Percentiles rank a stretch among this genome's conserved stretches.
These are phyloP conservation scores for Phytophthora boehmeriae DNA, from an alignment of 352 stramenopile species.

Conservation along the genomic window DNA sequence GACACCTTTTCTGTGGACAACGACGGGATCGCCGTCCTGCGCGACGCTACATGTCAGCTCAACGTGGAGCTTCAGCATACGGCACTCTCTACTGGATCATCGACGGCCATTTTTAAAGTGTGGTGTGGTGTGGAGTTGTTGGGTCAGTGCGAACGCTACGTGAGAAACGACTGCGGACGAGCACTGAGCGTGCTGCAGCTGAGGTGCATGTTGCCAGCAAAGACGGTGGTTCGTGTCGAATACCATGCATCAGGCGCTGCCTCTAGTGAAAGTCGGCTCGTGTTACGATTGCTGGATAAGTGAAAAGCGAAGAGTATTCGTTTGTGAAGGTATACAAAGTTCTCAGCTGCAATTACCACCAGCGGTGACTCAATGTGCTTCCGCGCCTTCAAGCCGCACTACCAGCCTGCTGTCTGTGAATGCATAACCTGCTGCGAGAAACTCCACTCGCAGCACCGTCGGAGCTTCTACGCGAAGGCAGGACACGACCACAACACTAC, in stretches of 20 bases:
- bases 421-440: conserved; percentile 25
- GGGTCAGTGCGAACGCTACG: conserved; percentile 20
- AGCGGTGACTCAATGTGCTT: too few species aligned
- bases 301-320: not conserved
- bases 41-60: conserved; percentile 30
- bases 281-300: conserved; percentile 18
- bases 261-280: conserved; percentile 23
- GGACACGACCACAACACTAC: conserved; percentile 12
- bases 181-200: conserved; percentile 36
- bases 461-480: conserved; percentile 5
- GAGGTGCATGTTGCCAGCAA: conserved; percentile 22
- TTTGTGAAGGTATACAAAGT: too few species aligned
- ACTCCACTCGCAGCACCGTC: conserved; percentile 25
- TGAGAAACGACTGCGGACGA: conserved; percentile 19
- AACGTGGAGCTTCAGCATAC: conserved; percentile 43
- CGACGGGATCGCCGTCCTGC: conserved; percentile 33
- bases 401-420: conserved; percentile 28
- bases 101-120: conserved; percentile 40
- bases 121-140: conserved; percentile 32
- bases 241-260: conserved; percentile 29
- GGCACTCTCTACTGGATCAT: not conserved
- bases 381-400: not conserved
- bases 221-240: conserved; percentile 35
- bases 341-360: too few species aligned
- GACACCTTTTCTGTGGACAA: conserved; percentile 35